phyloP scores from a whole-genome alignment of 2,329 filamentous ascomycete species.

The Penicillium sp. region DNA sequence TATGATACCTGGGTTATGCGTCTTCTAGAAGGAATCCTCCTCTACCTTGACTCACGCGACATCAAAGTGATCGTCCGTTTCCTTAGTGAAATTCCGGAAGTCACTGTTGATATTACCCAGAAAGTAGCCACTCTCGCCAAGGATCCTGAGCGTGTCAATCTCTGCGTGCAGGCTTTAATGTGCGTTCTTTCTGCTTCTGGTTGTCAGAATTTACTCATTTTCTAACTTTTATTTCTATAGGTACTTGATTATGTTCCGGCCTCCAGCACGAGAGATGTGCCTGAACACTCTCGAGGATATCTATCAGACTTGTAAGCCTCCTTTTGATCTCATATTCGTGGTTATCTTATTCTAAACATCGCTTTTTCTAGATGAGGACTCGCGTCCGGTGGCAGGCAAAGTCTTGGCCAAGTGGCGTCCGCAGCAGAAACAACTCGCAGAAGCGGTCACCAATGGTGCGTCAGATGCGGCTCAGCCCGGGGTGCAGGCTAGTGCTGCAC shows the following conservation, averaged over 20 bases:
- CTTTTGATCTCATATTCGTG: not conserved
- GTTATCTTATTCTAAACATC: slow-evolving; percentile 1
- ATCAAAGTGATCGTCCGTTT: slow-evolving; percentile 81
- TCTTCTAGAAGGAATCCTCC: slow-evolving; percentile 83
- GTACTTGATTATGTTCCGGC: slow-evolving; percentile 60
- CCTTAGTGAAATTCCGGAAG: slow-evolving; percentile 82
- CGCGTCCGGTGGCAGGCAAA: slow-evolving; percentile 51
- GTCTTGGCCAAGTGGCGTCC: slow-evolving; percentile 58
- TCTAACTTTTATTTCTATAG: slow-evolving; percentile 28
- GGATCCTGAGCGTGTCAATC: slow-evolving; percentile 62
- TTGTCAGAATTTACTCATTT: not conserved
- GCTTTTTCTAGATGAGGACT: slow-evolving; percentile 43
- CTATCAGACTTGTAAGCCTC: slow-evolving; percentile 52
- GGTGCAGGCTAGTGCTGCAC: slow-evolving; percentile 3
- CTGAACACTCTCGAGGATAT: slow-evolving; percentile 60
- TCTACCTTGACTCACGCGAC: slow-evolving; percentile 88
- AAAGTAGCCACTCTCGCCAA: slow-evolving; percentile 65
- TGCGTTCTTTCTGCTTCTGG: slow-evolving; percentile 34
- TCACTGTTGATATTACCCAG: slow-evolving; percentile 70
- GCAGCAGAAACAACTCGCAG: slow-evolving; percentile 32
- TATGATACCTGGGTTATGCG: slow-evolving; percentile 78
- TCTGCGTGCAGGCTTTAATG: slow-evolving; percentile 59
- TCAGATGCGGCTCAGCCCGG: slow-evolving; percentile 7
- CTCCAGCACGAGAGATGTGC: slow-evolving; percentile 57
- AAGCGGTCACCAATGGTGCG: slow-evolving; percentile 10